phyloP scores from a whole-genome alignment of 768 basidiomycete species.

The Pleurotus cornucopiae region DNA sequence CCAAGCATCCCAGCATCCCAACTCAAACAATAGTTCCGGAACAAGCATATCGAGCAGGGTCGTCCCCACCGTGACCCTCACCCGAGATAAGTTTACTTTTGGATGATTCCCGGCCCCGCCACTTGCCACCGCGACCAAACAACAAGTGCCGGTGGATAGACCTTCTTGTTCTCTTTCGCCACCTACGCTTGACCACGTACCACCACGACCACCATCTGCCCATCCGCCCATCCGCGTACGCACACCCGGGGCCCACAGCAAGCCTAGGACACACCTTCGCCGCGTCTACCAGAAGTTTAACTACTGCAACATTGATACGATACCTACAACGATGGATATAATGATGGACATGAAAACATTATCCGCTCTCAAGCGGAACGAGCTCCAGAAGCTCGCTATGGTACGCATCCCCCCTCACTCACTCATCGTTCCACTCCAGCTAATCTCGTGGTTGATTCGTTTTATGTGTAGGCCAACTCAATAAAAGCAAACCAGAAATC shows the following conservation, averaged over 20 bases:
- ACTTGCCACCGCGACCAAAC: background rate
- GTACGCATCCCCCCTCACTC: background rate
- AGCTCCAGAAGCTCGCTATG: slow-evolving; percentile 6
- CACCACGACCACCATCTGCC: background rate
- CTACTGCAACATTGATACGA: background rate
- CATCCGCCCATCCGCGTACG: background rate
- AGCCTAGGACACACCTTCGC: background rate
- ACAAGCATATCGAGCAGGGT: too few relatives aligned
- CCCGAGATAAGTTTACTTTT: background rate
- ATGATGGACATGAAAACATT: background rate
- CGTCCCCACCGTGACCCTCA: too few relatives aligned
- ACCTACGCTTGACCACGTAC: background rate
- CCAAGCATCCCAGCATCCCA: too few relatives aligned
- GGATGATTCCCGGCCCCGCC: background rate
- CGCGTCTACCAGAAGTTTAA: too few relatives aligned
- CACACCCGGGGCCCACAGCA: background rate
- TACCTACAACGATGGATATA: background rate
- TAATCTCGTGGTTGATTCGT: background rate
- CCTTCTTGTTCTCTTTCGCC: too few relatives aligned
- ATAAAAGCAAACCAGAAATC: slow-evolving; percentile 8
- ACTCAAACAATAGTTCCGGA: too few relatives aligned
- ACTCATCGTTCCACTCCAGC: background rate
- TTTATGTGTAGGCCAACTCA: background rate
- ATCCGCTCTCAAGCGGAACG: background rate
- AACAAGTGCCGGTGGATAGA: background rate